Base-by-base conservation (phyloP, 2,329 filamentous ascomycete genomes). In the Atkinsonella texensis region DNA sequence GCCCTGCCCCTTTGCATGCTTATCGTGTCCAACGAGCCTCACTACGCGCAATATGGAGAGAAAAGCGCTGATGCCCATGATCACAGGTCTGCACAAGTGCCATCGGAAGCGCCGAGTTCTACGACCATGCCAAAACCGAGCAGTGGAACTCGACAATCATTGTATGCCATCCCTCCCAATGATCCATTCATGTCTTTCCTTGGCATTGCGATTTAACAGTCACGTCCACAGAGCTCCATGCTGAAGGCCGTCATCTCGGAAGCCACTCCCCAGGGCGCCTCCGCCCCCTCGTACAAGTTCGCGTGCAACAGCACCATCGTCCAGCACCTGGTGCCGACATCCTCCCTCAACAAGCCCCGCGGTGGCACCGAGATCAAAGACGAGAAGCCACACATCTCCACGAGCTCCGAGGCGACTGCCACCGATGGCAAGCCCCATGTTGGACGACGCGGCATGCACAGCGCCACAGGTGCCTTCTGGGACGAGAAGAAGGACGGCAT, bases 231-330 rank as follows among this genome's bases (percentile, higher is more conserved):
- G 85, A 87, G 85, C 73, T 80, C 76, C 52, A 86, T 91, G 66
- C 82, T 93, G 57, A 82, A 85, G 64, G 77, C 82, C 49, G 76
- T 91, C 58, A 88, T 91, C 68, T 83, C 84, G 58, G 86, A 90
- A 65, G 83, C 84, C 48, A 81, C 79, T 17, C 76, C 80, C 17
- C 66, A 75, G 46, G 70, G 75, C 55, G 72, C 74, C 54, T 70
- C 74, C 31, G 73, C 79, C 28, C 84, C 87, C 5, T 69, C 74
- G 15, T 95, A 84, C 80, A 97, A 97, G 71, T 97, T 91, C 72
- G 88, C 89, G 60, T 89, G 95, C 72, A 97, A 95, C 77, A 94
- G 88, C 75, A 97, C 91, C 58, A 96, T 97, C 65, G 94, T 97
- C 60, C 91, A 98, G 74, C 91, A 97, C 73, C 76, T 91, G 35